phyloP scores from a whole-genome alignment of 2,329 filamentous ascomycete genomes.

The Botrytis squamosa region DNA sequence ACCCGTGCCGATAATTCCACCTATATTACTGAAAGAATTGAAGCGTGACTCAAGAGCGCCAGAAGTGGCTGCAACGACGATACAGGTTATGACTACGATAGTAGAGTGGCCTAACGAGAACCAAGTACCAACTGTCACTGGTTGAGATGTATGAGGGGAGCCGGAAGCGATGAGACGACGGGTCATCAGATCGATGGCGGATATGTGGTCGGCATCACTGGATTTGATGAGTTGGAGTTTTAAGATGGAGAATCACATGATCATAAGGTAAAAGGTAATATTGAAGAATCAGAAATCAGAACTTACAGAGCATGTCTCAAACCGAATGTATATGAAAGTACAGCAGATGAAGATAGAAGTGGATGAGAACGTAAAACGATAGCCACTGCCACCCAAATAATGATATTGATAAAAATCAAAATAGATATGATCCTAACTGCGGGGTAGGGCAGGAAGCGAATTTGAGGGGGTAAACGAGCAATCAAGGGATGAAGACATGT shows the following conservation, averaged over 20 bases:
- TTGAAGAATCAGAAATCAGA: neutral
- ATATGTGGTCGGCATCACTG: conserved; percentile 82
- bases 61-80: conserved; percentile 88
- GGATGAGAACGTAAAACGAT: conserved; percentile 54
- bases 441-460: conserved; percentile 29
- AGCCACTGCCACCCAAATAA: conserved; percentile 56
- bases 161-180: conserved; percentile 75
- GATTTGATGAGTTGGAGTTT: neutral
- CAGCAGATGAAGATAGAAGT: conserved; percentile 71
- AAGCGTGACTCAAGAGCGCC: conserved; percentile 81
- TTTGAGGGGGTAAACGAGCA: conserved; percentile 18
- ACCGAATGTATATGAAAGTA: conserved; percentile 83
- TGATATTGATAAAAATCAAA: conserved; percentile 52
- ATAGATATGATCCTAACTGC: conserved; percentile 48
- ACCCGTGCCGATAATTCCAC: conserved; percentile 84
- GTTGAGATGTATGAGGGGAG: conserved; percentile 53
- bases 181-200: conserved; percentile 92
- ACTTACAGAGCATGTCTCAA: conserved; percentile 77
- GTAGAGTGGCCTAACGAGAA: conserved; percentile 94
- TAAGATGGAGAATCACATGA: neutral
- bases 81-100: conserved; percentile 84
- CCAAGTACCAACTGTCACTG: conserved; percentile 90
- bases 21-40: conserved; percentile 73
- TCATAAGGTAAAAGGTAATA: neutral
- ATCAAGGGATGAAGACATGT: conserved; percentile 21